phyloP scores from a whole-genome alignment of 495 filamentous ascomycete species.

The Hypoxylon subgilvum region DNA sequence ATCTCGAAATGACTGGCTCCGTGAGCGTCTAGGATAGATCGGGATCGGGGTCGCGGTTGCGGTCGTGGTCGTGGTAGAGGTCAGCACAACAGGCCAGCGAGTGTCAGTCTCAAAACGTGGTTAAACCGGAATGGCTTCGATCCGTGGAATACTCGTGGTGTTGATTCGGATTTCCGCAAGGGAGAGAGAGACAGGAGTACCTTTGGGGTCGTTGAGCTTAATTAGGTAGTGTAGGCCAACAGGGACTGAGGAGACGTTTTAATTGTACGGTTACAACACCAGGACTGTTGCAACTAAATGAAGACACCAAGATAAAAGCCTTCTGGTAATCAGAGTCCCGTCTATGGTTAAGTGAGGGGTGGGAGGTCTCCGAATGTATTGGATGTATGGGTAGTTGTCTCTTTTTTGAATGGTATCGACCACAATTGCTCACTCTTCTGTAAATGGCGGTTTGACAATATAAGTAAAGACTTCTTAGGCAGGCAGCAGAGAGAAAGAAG shows the following conservation, averaged over 20 bases:
- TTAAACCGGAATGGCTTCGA: conserved; percentile 25
- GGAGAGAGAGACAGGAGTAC: background rate
- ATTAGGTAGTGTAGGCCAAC: too few relatives aligned
- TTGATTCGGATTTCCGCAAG: conserved; percentile 30
- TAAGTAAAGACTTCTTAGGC: too few relatives aligned
- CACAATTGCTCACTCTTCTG: conserved; percentile 12
- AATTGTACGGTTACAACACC: background rate
- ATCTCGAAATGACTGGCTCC: conserved; percentile 9
- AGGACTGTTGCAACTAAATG: conserved; percentile 11
- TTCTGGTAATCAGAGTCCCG: too few relatives aligned
- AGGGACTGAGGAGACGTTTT: background rate
- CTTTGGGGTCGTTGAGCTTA: conserved; percentile 11
- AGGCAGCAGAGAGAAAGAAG: too few relatives aligned
- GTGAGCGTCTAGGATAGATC: conserved; percentile 7
- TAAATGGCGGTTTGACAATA: conserved; percentile 22
- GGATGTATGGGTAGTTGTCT: background rate
- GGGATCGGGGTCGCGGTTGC: too few relatives aligned
- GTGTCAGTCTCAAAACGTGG: conserved; percentile 27
- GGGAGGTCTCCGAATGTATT: too few relatives aligned
- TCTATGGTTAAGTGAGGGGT: too few relatives aligned
- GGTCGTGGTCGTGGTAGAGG: too few relatives aligned
- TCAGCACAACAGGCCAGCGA: conserved; percentile 35
- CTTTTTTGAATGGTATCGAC: conserved; percentile 15
- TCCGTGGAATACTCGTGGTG: conserved; percentile 19
- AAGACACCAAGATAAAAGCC: background rate